Base-by-base conservation (phyloP, 352 stramenopile genomes). In the Thraustotheca clavata region DNA sequence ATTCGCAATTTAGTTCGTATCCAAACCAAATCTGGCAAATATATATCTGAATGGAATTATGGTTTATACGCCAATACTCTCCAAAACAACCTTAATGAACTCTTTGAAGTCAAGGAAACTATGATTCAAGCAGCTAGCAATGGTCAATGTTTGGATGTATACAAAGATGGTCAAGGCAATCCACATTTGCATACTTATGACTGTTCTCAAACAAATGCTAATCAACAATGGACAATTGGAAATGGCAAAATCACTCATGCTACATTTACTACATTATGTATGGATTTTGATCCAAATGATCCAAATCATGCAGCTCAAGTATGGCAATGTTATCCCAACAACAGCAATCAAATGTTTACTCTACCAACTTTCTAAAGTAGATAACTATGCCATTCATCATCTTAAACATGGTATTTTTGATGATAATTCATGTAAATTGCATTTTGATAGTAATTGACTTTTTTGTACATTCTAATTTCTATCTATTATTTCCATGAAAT, bases 171-270 rank as follows among this genome's bases (percentile, higher is more conserved):
- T n/a, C 18, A 31, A 4, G 24, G 61, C 16, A 41, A 27, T 11
- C 57, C 24, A 34, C 8, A 18, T 18, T 57, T 88, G 22, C 78
- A 82, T 41, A 71, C 82, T 35, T 88, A 76, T 57, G 62, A 59
- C 20, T 89, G 80, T 55, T 68, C 84, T 20, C 73, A 79, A 20
- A 63, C 61, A 16, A 75, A 87, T 54, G 22, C 11, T 14, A 88
- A 89, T 70, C 80, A 89, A 62, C 83, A 86, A 59, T 89, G 78
- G 78, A 71, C 39, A 34, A 80, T 73, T 43, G 75, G 87, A 12
- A 67, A 69, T 27, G 29, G 61, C 2, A 79, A 76, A 0, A 59
- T 89, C 0, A 71, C 67, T 29, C 76, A 88, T 35, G 69, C 49
- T 2, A 75, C 49, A 11, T 71, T 86, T 68, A 50, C 66, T 24